Conservation (phyloP, 768 basidiomycete genomes). For the Psilocybe cubensis region DNA sequence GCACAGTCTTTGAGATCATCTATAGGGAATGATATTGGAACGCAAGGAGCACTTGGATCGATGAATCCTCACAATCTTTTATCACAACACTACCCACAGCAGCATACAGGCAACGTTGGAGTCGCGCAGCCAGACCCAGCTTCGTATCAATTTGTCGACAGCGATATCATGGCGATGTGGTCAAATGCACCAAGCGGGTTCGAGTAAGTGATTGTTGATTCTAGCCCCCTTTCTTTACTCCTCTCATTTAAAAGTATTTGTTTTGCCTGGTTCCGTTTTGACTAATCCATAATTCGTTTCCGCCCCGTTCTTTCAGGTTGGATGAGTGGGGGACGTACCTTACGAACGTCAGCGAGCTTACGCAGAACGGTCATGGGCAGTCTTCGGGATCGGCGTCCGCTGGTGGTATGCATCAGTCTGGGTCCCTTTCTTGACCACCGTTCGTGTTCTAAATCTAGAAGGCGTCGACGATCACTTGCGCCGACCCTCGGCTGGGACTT, state of each 20-base stretch:
- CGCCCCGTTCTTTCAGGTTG: slow-evolving; percentile 29
- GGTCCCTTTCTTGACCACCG: neutral
- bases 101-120: neutral
- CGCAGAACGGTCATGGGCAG: slow-evolving; percentile 13
- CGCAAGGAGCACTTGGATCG: neutral
- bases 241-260: neutral
- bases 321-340: slow-evolving; percentile 52
- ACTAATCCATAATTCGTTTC: neutral
- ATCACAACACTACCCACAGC: slow-evolving; percentile 10
- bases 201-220: slow-evolving; percentile 48
- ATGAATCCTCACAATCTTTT: slow-evolving; percentile 1
- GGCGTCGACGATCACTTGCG: neutral
- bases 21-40: slow-evolving; percentile 5
- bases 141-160: slow-evolving; percentile 36
- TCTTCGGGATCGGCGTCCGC: slow-evolving; percentile 1
- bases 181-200: slow-evolving; percentile 66
- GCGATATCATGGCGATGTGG: slow-evolving; percentile 69
- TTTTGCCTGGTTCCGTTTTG: neutral
- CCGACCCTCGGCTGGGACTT: neutral
- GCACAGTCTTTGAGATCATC: slow-evolving; percentile 2
- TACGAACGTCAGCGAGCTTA: slow-evolving; percentile 42
- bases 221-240: slow-evolving; percentile 2
- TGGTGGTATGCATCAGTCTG: slow-evolving; percentile 7
- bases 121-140: neutral
- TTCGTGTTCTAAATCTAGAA: neutral